These are phyloP conservation scores for Coriaria nepalensis DNA, from an alignment of 306 rosid species.

Conservation along the genomic window DNA sequence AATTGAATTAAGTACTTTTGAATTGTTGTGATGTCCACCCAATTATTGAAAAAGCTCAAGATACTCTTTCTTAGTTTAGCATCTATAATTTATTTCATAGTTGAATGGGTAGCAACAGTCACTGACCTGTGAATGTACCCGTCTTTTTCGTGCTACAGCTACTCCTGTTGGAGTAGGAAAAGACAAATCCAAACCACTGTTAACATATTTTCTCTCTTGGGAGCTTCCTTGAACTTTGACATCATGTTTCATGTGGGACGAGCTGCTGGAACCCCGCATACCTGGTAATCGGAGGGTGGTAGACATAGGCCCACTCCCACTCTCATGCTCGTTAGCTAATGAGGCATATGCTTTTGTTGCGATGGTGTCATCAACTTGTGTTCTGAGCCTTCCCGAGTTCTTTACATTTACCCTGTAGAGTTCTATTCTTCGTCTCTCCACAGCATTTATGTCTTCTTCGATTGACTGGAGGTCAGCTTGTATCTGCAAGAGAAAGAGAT, in stretches of 20 bases:
- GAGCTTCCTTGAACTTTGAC: slow-evolving; percentile 32
- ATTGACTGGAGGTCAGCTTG: slow-evolving; percentile 75
- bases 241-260: slow-evolving; percentile 33
- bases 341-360: slow-evolving; percentile 47
- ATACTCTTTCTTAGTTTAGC: no score
- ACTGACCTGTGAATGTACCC: slow-evolving; percentile 81
- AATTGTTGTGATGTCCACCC: no score
- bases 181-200: slow-evolving; percentile 42
- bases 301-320: slow-evolving; percentile 36
- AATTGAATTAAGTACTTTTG: no score
- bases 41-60: no score
- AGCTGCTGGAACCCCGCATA: slow-evolving; percentile 40
- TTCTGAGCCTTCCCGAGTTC: slow-evolving; percentile 39
- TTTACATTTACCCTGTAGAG: slow-evolving; percentile 45
- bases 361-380: slow-evolving; percentile 45
- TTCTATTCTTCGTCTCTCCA: slow-evolving; percentile 68
- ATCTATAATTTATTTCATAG: no score
- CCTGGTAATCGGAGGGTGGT: slow-evolving; percentile 35
- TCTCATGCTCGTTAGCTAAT: slow-evolving; percentile 33
- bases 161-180: slow-evolving; percentile 38
- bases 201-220: slow-evolving; percentile 43
- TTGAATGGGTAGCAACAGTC: no score
- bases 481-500: slow-evolving; percentile 27
- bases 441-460: slow-evolving; percentile 63
- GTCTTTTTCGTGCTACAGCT: slow-evolving; percentile 49